Conservation (phyloP, 202 grass and related monocot species). For the Zizania palustris region DNA sequence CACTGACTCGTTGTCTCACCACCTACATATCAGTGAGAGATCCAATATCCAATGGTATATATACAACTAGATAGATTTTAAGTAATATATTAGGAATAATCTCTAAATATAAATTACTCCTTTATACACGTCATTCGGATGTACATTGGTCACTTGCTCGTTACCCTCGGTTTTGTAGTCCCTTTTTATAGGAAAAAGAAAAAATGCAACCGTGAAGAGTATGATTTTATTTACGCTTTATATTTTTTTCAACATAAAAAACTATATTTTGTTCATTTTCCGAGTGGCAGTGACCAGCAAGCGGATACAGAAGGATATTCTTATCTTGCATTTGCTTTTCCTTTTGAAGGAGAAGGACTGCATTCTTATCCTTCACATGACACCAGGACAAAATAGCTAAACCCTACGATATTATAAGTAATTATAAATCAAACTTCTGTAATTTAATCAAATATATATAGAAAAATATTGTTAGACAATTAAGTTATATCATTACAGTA, state of each 20-base stretch:
- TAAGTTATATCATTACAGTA: no score
- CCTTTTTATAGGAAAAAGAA: no score
- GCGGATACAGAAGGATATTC: not conserved
- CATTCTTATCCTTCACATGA: not conserved
- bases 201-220: not conserved
- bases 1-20: no score
- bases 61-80: no score
- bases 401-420: no score
- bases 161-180: not conserved
- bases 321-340: not conserved
- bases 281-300: not conserved
- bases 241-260: not conserved
- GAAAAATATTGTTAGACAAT: no score
- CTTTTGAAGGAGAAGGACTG: not conserved
- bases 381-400: not conserved
- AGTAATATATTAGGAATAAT: no score
- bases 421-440: no score
- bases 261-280: not conserved
- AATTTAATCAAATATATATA: no score
- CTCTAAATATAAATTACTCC: no score
- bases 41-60: no score
- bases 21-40: no score
- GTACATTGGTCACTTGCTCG: not conserved
- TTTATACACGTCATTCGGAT: not conserved
- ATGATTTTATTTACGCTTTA: not conserved